Evolutionary conservation across 495 filamentous ascomycete genomes (phyloP).

Genomic region (Letharia lupina): DNA sequence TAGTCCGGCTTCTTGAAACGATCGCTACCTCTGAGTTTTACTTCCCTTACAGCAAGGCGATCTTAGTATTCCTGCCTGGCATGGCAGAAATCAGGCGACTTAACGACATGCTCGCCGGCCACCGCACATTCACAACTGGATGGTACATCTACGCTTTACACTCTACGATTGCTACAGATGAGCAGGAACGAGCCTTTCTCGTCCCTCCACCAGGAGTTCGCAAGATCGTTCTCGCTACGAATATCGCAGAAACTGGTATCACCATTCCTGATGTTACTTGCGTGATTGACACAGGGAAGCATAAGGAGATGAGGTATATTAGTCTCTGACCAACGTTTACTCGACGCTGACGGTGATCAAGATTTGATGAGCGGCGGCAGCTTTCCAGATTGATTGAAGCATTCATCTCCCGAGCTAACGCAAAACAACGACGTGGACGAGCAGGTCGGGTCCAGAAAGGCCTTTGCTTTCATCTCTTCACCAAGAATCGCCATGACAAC

Average conservation of each 20-base stretch:
- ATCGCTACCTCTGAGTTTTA: conserved; percentile 61
- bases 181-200: conserved; percentile 85
- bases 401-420: conserved; percentile 89
- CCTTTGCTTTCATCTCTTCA: conserved; percentile 92
- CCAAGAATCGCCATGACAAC: conserved; percentile 72
- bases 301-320: conserved; percentile 79
- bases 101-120: conserved; percentile 68
- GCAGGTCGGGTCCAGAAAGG: conserved; percentile 94
- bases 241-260: conserved; percentile 95
- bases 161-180: conserved; percentile 90
- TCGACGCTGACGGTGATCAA: background rate
- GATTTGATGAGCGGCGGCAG: conserved; percentile 76
- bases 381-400: conserved; percentile 82
- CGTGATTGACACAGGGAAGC: conserved; percentile 89
- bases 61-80: conserved; percentile 89
- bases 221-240: conserved; percentile 92
- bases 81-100: conserved; percentile 85
- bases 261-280: conserved; percentile 95
- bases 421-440: conserved; percentile 86
- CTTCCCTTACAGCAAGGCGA: conserved; percentile 70
- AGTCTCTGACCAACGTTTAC: background rate
- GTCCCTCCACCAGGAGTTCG: conserved; percentile 70
- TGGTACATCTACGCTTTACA: conserved; percentile 87
- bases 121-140: conserved; percentile 54
- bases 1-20: conserved; percentile 61